Conservation (phyloP, 345 rosid species). For the Euclidium syriacum region DNA sequence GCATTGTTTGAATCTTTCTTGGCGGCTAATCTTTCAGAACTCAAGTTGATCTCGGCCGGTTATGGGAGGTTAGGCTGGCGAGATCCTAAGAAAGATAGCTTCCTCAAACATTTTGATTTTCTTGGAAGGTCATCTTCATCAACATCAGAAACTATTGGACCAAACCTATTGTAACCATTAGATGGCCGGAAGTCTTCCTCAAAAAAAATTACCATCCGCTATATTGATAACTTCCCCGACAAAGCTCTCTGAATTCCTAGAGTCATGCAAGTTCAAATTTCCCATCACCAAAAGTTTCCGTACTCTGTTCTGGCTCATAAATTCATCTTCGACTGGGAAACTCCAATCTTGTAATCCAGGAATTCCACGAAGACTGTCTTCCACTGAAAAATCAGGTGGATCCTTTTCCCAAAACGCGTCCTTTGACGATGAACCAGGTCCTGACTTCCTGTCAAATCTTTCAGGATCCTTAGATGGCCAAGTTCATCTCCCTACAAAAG, state of each 20-base stretch:
- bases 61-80: constrained; percentile 40
- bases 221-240: constrained; percentile 53
- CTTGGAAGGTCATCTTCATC: constrained; percentile 39
- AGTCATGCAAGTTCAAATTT: constrained; percentile 27
- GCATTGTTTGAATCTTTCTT: constrained; percentile 23
- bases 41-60: constrained; percentile 39
- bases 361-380: constrained; percentile 25
- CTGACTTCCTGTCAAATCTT: constrained; percentile 28
- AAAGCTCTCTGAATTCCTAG: constrained; percentile 30
- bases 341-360: constrained; percentile 21
- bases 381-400: constrained; percentile 27
- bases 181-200: constrained; percentile 34
- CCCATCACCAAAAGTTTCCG: constrained; percentile 21
- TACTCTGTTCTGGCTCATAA: constrained; percentile 32
- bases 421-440: constrained; percentile 34
- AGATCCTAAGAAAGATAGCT: constrained; percentile 43
- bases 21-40: constrained; percentile 33
- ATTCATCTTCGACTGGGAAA: constrained; percentile 26
- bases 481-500: constrained; percentile 36
- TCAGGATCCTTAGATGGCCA: constrained; percentile 38
- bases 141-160: constrained; percentile 38
- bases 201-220: constrained; percentile 26
- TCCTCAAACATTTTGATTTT: constrained; percentile 46
- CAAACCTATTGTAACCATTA: constrained; percentile 27
- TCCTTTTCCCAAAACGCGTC: constrained; percentile 36